phyloP scores from a whole-genome alignment of 768 basidiomycete genomes.

The Leccinum variicolor region DNA sequence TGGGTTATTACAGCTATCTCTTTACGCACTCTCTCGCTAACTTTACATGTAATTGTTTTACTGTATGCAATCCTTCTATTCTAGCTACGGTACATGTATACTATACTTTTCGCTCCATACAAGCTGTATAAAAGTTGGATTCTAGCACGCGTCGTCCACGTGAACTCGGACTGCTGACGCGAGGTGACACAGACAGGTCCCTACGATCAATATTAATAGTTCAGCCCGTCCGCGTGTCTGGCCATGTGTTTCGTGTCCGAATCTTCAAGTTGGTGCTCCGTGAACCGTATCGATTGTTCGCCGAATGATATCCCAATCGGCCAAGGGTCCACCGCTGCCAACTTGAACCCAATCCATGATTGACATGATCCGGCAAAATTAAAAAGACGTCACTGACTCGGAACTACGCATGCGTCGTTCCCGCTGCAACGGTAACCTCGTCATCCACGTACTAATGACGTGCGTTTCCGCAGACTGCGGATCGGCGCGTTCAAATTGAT shows the following conservation, averaged over 20 bases:
- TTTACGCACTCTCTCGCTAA: neutral
- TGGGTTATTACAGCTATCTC: neutral
- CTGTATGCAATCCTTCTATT: neutral
- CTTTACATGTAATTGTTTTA: neutral
- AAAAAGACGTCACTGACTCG: conserved; percentile 36
- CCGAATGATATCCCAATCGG: conserved; percentile 8
- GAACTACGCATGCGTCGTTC: conserved; percentile 33
- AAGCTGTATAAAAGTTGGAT: neutral
- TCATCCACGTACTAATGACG: too few species aligned
- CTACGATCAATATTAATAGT: neutral
- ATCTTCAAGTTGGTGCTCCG: conserved; percentile 9
- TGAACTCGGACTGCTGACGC: conserved; percentile 1
- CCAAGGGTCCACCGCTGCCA: conserved; percentile 9
- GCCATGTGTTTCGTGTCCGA: neutral
- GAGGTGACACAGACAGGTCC: neutral
- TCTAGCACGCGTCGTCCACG: neutral
- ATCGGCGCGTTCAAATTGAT: too few species aligned
- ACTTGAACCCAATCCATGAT: conserved; percentile 23
- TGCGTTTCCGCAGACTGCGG: too few species aligned
- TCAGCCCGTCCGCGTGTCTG: neutral
- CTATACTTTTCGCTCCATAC: neutral
- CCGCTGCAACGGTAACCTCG: too few species aligned
- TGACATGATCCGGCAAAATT: conserved; percentile 30
- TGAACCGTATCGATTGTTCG: conserved; percentile 24
- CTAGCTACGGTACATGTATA: neutral